Base-by-base conservation (phyloP, 1,284 basidiomycete genomes). In the Paramarasmius palmivorus region DNA sequence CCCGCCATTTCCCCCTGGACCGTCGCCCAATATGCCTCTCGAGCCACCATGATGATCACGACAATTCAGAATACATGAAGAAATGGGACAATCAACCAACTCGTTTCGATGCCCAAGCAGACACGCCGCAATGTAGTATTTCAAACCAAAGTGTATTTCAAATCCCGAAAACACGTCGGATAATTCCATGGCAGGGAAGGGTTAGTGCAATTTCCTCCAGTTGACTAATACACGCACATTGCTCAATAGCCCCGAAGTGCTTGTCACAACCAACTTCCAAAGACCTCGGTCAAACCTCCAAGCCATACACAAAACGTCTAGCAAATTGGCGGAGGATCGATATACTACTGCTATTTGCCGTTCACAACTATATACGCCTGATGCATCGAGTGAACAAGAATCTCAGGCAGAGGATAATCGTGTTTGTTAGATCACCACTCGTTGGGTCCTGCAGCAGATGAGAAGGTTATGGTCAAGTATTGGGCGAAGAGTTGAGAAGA, bases 401-500 rank as follows among this genome's bases (percentile, higher is more conserved):
- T 66, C 89, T 97, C 50, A 87, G 95, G 25, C 96, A 99, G 67
- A 85, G 96, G 39, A 92, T 98, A 61, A 85, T 99, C 63, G 90
- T 93, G 41, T 98, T 99, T 63, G 86, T 96, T 53, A 95, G 88
- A 20, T 95, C 93, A 5, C 97, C 97, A 0, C 71, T 94, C 12
- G 79, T 82, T 29, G 83, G n/a, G 80, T n/a, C 66, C 74, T 20
- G 82, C 79, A 7, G 79, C 82, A 6, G 85, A 91, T 57, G 88
- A 92, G 66, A 86, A 88, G 62, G 79, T 78, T 55, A 84, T 96
- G 78, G 76, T 92, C 61, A 88, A 86, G 69, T 83, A n/a, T n/a
- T n/a, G 99, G 15, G 96, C 95, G 20, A 98, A 96, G 79, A 96
- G 94, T 99, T 61, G 97, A 98, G 79, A 99, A 99, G 88, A 99